These are phyloP conservation scores for Aspergillus niger DNA, from an alignment of 2,329 filamentous ascomycete genomes.

Conservation along the genomic window DNA sequence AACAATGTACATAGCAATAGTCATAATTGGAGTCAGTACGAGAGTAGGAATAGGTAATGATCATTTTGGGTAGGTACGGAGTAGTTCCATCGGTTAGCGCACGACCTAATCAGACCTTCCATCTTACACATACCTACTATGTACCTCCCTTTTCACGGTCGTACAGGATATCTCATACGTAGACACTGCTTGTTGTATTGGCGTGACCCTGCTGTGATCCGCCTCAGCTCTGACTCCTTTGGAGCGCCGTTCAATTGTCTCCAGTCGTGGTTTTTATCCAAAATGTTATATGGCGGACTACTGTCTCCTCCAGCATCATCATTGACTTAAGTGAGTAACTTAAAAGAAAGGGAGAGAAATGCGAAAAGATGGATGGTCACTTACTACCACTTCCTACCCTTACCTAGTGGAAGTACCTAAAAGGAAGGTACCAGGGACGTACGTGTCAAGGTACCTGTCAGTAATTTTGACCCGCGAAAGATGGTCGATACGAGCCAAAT, in stretches of 20 bases:
- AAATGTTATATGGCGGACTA: neutral
- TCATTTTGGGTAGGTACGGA: neutral
- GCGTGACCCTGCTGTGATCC: slow-evolving; percentile 7
- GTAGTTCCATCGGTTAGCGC: neutral
- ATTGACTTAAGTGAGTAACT: no score
- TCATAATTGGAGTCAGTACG: neutral
- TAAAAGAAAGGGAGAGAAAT: no score
- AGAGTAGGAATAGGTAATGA: neutral
- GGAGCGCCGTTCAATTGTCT: neutral
- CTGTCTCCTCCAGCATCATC: neutral
- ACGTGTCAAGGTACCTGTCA: neutral
- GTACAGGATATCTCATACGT: neutral
- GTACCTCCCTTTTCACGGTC: neutral
- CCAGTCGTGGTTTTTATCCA: neutral
- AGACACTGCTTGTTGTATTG: slow-evolving; percentile 5
- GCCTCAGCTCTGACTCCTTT: neutral
- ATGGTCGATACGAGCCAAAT: neutral
- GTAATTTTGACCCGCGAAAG: neutral
- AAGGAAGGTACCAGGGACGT: neutral
- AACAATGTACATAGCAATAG: neutral
- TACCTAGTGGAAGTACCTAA: neutral
- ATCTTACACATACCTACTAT: neutral
- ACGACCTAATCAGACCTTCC: neutral
- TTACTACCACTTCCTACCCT: neutral
- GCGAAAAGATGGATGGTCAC: neutral